Conservation (phyloP, 2,329 filamentous ascomycete species). For the Trichophaea hybrida region DNA sequence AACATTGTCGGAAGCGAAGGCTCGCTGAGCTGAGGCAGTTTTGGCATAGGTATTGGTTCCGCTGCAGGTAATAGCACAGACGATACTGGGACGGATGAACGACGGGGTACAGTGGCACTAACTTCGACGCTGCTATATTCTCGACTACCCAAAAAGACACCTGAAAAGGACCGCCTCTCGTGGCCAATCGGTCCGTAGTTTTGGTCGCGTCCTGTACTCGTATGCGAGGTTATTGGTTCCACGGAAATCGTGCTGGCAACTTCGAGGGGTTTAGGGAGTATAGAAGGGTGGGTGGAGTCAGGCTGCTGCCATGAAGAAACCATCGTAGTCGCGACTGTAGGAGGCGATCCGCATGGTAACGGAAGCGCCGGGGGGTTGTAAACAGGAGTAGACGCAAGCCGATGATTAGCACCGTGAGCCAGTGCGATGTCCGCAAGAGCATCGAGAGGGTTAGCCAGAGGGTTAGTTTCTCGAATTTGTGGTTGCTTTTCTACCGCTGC, state of each 20-base stretch:
- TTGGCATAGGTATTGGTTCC: not conserved
- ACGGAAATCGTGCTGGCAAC: not conserved
- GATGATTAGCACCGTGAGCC: not conserved
- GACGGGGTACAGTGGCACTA: not conserved
- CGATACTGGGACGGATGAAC: not conserved
- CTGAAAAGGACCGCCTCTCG: not conserved
- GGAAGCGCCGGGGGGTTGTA: not conserved
- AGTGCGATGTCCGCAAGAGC: slow-evolving; percentile 21
- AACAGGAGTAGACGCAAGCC: not conserved
- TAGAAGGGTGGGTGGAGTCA: not conserved
- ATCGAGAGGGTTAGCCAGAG: slow-evolving; percentile 14
- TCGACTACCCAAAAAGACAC: not conserved
- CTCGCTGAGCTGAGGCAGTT: slow-evolving; percentile 3
- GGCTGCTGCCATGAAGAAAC: not conserved
- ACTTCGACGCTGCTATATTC: not conserved
- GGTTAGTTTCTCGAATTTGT: not conserved
- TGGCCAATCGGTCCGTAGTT: slow-evolving; percentile 1
- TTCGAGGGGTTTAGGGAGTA: not conserved
- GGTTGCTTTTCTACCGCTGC: not conserved
- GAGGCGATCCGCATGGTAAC: not conserved
- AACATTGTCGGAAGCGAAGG: not conserved
- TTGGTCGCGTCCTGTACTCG: not conserved
- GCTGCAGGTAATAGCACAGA: not conserved
- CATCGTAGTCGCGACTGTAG: not conserved
- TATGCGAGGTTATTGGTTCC: not conserved